Conservation (phyloP, 257 asterid species). For the Salvia hispanica region DNA sequence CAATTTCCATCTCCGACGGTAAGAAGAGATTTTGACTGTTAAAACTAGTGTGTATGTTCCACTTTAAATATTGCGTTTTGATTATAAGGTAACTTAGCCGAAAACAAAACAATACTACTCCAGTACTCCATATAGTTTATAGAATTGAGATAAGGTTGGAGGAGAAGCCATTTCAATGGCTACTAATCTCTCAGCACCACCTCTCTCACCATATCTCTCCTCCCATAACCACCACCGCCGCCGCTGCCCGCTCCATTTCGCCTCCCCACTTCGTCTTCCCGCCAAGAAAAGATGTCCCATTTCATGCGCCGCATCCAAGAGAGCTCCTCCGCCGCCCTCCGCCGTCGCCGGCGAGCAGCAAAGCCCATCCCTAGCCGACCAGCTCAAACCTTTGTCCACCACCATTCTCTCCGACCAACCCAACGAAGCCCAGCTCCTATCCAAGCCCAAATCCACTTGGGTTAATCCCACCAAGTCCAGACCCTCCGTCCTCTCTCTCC, state of each 20-base stretch:
- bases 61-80: no score
- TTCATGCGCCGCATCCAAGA: slow-evolving; percentile 48
- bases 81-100: no score
- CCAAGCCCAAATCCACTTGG: slow-evolving; percentile 92
- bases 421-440: slow-evolving; percentile 45
- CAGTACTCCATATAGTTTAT: background rate
- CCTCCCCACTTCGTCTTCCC: slow-evolving; percentile 41
- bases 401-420: slow-evolving; percentile 71
- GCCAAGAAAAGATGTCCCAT: slow-evolving; percentile 44
- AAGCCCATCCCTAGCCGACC: slow-evolving; percentile 73
- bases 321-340: slow-evolving; percentile 42
- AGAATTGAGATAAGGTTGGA: slow-evolving; percentile 42
- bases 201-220: slow-evolving; percentile 43
- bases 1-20: no score
- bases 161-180: slow-evolving; percentile 56
- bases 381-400: slow-evolving; percentile 76
- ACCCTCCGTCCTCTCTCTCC: slow-evolving; percentile 80
- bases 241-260: slow-evolving; percentile 13
- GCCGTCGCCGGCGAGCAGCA: slow-evolving; percentile 44
- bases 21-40: no score
- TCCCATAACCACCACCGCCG: slow-evolving; percentile 46
- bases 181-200: slow-evolving; percentile 54
- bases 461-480: slow-evolving; percentile 84
- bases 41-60: no score
- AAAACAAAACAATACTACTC: no score